Evolutionary conservation across 2,329 filamentous ascomycete genomes (phyloP), one percentile per base, ranked within the genome.

Genomic region (Diaporthe aspalathi): DNA sequence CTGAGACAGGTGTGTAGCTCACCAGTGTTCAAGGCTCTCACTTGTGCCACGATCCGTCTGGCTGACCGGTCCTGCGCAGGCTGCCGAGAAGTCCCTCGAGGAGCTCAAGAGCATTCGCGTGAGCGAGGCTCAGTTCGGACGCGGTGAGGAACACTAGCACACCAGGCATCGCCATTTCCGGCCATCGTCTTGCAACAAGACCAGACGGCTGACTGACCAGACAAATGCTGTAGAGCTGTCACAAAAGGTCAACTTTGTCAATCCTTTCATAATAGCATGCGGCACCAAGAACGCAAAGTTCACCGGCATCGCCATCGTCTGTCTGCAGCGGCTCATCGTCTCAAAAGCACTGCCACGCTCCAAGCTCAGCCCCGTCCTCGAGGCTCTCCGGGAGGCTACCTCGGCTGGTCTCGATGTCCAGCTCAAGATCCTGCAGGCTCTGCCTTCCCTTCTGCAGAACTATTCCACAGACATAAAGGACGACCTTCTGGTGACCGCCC

Each of bases 241-340:
- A 68, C 91, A 94, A 77, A 91, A 91, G 75, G 87, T 92, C 71
- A 91, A 92, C 78, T 98, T 99, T 82, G 91, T 95, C 72, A 94
- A 95, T 75, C 96, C 96, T 1, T 98, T 99, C 79, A 89, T 99
- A 74, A 91, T 98, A 79, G 95, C 96, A 32, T 99, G 96, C 79
- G 90, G 91, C 65, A 96, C 94, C 74, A 94, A 92, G 76, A 97
- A 97, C 88, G 88, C 92, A 74, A 98, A 96, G 79, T 94, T 97
- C 79, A 96, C 94, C 0, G 90, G 90, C 62, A 96, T 95, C 76
- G 95, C 94, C 45, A 92, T 97, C 20, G 91, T 94, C 56, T 97
- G 95, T 79, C 86, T 99, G 49, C 95, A 98, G 80, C 89, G 95
- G 62, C 89, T 99, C 71, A 94, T 97, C 70, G 91, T 97, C 69